Base-by-base conservation (phyloP, 257 asterid species). In the Voacanga thouarsii region DNA sequence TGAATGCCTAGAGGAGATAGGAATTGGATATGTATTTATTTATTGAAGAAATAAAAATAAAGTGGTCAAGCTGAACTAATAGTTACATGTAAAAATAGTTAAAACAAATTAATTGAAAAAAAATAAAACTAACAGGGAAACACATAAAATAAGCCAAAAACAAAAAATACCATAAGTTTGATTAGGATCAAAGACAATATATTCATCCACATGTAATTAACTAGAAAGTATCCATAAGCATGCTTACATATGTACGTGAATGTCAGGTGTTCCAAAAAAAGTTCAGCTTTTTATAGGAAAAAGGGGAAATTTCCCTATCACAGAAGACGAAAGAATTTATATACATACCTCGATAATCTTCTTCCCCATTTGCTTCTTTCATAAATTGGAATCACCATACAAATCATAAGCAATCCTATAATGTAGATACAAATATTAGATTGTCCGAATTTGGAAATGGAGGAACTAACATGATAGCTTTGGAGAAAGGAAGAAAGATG, bases 161-260 rank as follows among this genome's bases (percentile, higher is more conserved):
- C 16, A 11, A 12, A n/a, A 56, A 3, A 83, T 89, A 94, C 97
- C 98, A 76, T 95, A 95, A 39, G 99, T 92, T 84, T 93, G 91
- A 67, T 91, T 88, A 74, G 99, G 96, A 87, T 95, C 98, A 81
- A 95, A 95, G 82, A 97, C 98, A 78, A 90, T 87, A 85, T 90
- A 88, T 82, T 95, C 96, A 86, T 95, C 99, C 71, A 95, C 94
- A 78, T 91, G 77, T 84, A 93, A 84, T 53, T 82, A 85, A 95
- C 80, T 6, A 98, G 99, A 89, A 96, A 95, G 87, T 95, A 95
- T 50, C 97, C 97, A 79, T 86, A 92, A 64, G 86, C 96, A 78
- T 91, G 94, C 89, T 90, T 93, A 82, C 97, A 90, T 80, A 95
- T 89, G 80, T 84, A 95, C 94, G 98, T 95, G 97, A 79, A 63